Evolutionary conservation across 1,139 yeast species (phyloP), one percentile per base, ranked within the genome.

Genomic region (Taiozyma sp.): DNA sequence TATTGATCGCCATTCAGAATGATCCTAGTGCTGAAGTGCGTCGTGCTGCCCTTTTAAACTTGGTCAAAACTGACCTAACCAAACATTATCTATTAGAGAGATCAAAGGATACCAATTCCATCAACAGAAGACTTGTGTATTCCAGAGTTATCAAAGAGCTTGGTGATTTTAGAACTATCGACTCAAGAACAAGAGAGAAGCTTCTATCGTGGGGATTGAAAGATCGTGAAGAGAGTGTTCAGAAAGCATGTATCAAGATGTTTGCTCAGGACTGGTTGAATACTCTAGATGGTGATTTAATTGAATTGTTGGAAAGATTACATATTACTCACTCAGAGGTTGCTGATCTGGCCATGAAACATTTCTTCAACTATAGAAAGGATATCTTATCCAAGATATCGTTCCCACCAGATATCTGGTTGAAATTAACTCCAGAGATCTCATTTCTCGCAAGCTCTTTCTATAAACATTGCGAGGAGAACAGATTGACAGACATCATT

Each of bases 1-100:
- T 89, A 30, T 59, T 84, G 40, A 62, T 70, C 22, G 77, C 85
- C 0, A 71, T 90, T 60, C 85, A 83, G 60, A 80, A 85, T 62
- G 99, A 93, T 66, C 80, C 89, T 2, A 84, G 85, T 59, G 83
- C 97, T 0, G 99, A 93, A 57, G 97, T 91, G 1, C 77, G 99
- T 58, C 74, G 97, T 50, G 90, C 96, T 0, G 95, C 93, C 1
- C 68, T 90, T 59, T 70, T 86, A 46, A 88, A 89, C 62, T 65
- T 91, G 40, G 79, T 77, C 24, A 83, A 83, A 59, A 79, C 77
- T 46, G 63, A 69, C 13, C 58, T 64, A 1, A 85, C 91, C 0
- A 69, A 81, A 30, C 82, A 86, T 0, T 76, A 74, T 53, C 69
- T 90, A 1, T 70, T 90, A 45, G 95, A 87, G 61, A 75, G 98